Evolutionary conservation across 2,329 filamentous ascomycete species (phyloP).

Genomic region (Raffaelea arxii): DNA sequence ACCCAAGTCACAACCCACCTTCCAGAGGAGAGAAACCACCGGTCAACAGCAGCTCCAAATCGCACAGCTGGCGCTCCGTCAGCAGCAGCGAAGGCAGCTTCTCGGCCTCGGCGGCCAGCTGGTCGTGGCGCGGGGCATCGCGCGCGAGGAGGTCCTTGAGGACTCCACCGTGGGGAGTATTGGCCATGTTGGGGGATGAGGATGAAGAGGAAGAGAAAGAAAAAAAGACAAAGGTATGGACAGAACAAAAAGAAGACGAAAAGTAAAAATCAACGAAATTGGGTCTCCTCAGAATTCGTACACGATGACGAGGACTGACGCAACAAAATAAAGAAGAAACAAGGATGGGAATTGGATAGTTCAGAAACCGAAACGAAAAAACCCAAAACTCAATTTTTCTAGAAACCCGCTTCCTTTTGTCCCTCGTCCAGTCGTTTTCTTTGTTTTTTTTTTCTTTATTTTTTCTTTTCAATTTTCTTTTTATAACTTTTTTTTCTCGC

Average conservation of each 20-base stretch:
- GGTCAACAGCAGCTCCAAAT: constrained; percentile 94
- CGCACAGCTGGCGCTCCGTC: constrained; percentile 90
- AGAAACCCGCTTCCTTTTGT: neutral
- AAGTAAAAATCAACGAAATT: neutral
- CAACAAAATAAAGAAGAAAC: neutral
- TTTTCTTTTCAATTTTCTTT: neutral
- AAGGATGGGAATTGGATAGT: neutral
- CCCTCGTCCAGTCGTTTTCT: neutral
- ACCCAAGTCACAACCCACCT: too few species aligned
- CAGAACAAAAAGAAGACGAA: neutral
- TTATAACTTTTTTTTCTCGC: neutral
- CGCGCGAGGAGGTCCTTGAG: constrained; percentile 96
- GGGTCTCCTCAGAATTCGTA: too few species aligned
- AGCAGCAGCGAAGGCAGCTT: constrained; percentile 74
- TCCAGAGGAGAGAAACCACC: constrained; percentile 96
- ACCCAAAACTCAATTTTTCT: neutral
- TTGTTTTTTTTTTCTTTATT: neutral
- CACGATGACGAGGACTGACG: too few species aligned
- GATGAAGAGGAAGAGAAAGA: neutral
- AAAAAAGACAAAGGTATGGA: neutral
- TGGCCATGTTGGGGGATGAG: constrained; percentile 42
- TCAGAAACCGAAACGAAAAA: neutral
- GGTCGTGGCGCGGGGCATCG: constrained; percentile 71
- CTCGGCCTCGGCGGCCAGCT: constrained; percentile 80
- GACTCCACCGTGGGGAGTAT: constrained; percentile 76